Evolutionary conservation across 163 green algal species (phyloP).

Genomic region (Scenedesmus sp.): DNA sequence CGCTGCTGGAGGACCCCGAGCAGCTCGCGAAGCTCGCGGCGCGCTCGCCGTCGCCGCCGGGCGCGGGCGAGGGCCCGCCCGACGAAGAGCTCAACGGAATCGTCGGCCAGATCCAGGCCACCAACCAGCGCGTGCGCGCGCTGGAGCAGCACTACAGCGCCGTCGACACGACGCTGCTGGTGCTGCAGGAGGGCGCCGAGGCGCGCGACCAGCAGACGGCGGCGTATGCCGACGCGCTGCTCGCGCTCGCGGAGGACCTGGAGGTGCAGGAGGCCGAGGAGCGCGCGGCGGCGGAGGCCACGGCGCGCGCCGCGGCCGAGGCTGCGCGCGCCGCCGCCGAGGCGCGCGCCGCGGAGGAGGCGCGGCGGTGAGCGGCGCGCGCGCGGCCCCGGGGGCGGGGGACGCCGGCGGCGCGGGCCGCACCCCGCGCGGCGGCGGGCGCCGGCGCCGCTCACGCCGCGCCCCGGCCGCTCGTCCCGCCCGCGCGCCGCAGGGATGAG

Average conservation of each 20-base stretch:
- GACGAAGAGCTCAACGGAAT: constrained; percentile 14
- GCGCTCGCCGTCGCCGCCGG: too few species aligned
- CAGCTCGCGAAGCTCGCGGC: too few species aligned
- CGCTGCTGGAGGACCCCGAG: too few species aligned
- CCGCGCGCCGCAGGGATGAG: constrained; percentile 34
- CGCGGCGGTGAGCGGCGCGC: background rate
- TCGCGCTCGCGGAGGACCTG: constrained; percentile 28
- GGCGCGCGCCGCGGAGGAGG: constrained; percentile 12
- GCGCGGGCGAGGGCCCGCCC: too few species aligned
- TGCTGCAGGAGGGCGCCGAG: constrained; percentile 32
- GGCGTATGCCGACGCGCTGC: constrained; percentile 13
- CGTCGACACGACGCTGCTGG: constrained; percentile 7
- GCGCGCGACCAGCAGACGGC: constrained; percentile 20
- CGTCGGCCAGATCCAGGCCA: constrained; percentile 23
- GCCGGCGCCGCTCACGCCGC: too few species aligned
- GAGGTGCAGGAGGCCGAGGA: constrained; percentile 24
- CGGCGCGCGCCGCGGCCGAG: constrained; percentile 7
- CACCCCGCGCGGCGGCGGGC: too few species aligned
- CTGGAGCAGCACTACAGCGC: background rate
- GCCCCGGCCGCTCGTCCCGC: too few species aligned
- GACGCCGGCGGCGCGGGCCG: too few species aligned
- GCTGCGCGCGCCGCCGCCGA: constrained; percentile 1
- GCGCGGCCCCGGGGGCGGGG: too few species aligned
- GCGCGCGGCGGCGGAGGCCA: background rate
- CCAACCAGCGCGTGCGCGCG: constrained; percentile 18